A percentile compares a stretch with the other conserved stretches of the same genome.
Evolutionary conservation across 2,329 filamentous ascomycete genomes (phyloP).

Genomic region (Helotiales sp.): DNA sequence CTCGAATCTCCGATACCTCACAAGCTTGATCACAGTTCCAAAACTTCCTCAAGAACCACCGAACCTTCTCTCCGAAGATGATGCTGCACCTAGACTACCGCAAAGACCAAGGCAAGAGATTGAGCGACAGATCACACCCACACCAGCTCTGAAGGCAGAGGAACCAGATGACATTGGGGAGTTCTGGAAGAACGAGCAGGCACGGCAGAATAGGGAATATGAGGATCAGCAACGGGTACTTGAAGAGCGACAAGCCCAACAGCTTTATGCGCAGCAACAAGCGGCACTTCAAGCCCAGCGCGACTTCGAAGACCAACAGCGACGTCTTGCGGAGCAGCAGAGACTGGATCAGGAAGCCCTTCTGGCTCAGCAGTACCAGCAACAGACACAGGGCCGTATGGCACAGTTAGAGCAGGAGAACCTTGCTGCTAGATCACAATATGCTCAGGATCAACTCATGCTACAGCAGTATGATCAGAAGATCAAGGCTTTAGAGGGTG

Average conservation of each 20-base stretch:
- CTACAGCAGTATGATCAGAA: conserved; percentile 94
- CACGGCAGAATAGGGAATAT: conserved; percentile 90
- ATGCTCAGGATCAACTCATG: conserved; percentile 96
- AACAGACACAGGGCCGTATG: conserved; percentile 93
- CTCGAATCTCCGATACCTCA: conserved; percentile 95
- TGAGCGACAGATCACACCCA: conserved; percentile 70
- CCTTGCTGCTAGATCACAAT: conserved; percentile 89
- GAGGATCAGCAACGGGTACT: conserved; percentile 91
- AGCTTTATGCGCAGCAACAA: conserved; percentile 80
- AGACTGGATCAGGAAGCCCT: conserved; percentile 89
- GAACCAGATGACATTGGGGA: conserved; percentile 96
- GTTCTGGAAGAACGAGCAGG: conserved; percentile 95
- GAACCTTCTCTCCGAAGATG: conserved; percentile 84
- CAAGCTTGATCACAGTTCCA: conserved; percentile 92
- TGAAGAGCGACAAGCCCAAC: conserved; percentile 83
- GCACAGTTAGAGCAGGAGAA: conserved; percentile 96
- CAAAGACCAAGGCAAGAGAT: conserved; percentile 78
- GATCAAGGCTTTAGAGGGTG: conserved; percentile 89
- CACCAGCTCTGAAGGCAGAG: conserved; percentile 68
- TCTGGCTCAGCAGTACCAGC: conserved; percentile 83
- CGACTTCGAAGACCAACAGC: conserved; percentile 97
- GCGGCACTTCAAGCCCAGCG: conserved; percentile 83
- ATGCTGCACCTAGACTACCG: conserved; percentile 81
- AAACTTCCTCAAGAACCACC: conserved; percentile 95
- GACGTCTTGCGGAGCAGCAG: conserved; percentile 85